Evolutionary conservation across 2,329 filamentous ascomycete genomes (phyloP), one percentile per base, ranked within the genome.

Genomic region (Ceratocystis alfenasii): DNA sequence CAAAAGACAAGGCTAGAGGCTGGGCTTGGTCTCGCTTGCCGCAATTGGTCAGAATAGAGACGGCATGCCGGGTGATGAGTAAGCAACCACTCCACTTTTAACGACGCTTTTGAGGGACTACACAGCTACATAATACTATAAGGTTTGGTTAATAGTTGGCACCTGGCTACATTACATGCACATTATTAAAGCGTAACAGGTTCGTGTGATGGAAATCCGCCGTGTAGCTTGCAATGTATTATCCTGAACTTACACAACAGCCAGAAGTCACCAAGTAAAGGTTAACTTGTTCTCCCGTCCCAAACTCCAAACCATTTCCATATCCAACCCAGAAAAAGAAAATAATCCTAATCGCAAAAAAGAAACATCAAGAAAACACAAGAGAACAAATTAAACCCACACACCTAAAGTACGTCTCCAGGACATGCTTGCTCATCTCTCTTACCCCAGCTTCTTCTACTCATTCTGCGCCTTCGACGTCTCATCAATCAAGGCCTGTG

Each of bases 401-500:
- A 62, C 22, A 36, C 7, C 48, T 57, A 60, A 8, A 33, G n/a
- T 6, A 41, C 30, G 17, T 15, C 55, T 28, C 3, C 12, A 6
- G 12, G 15, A 41, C 45, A 28, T 17, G 5, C n/a, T 10, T 50
- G 5, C 55, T 44, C 45, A 20, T 28, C 41, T n/a, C 62, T 30
- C 33, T 17, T 55, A 20, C 7, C 20, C 25, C 22, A 1, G 15
- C 15, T 1, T 20, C 33, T 45, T 22, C 25, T 46, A 30, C 44
- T n/a, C 48, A 76, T 79, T 70, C 3, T 41, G 4, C 10, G 36
- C 12, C 10, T 3, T 41, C 10, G 3, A 41, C 3, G 83, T 81
- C 69, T 79, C 77, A 74, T 87, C 74, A 73, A 78, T 75, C 68
- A 82, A 83, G 46, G 87, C 87, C 5, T 82, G 78, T 0, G 92